phyloP scores from a whole-genome alignment of 1,284 basidiomycete genomes.

The Sanghuangporus baumii region DNA sequence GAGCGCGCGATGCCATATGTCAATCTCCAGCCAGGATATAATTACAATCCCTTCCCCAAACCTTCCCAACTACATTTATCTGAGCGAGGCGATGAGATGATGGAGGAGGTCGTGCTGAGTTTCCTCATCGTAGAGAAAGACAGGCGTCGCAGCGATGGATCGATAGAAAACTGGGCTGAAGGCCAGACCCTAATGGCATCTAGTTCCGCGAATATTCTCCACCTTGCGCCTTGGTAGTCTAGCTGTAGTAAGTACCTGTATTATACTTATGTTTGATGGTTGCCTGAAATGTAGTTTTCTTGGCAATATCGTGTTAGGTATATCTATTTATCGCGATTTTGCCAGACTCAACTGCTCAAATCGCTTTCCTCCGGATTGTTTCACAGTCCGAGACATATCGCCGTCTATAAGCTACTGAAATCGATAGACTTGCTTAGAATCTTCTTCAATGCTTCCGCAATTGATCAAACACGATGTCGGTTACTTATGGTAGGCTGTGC shows the following conservation, averaged over 20 bases:
- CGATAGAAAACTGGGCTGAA: not conserved
- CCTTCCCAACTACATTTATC: constrained; percentile 7
- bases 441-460: too few relatives aligned
- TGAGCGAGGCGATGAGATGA: not conserved
- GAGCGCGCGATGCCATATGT: constrained; percentile 12
- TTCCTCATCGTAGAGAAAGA: constrained; percentile 13
- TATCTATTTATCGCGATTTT: too few relatives aligned
- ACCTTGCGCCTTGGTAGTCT: not conserved
- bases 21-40: constrained; percentile 4
- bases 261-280: not conserved
- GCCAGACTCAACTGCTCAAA: too few relatives aligned
- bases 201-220: not conserved
- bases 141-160: not conserved
- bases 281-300: not conserved
- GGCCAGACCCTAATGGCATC: not conserved
- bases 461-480: too few relatives aligned
- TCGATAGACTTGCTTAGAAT: too few relatives aligned
- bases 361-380: too few relatives aligned
- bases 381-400: too few relatives aligned
- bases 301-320: too few relatives aligned
- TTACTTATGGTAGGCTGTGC: too few relatives aligned
- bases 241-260: not conserved
- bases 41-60: constrained; percentile 8
- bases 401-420: too few relatives aligned
- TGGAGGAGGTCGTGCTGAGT: constrained; percentile 6